phyloP scores from a whole-genome alignment of 805 yeast species.

The Candida corydali region DNA sequence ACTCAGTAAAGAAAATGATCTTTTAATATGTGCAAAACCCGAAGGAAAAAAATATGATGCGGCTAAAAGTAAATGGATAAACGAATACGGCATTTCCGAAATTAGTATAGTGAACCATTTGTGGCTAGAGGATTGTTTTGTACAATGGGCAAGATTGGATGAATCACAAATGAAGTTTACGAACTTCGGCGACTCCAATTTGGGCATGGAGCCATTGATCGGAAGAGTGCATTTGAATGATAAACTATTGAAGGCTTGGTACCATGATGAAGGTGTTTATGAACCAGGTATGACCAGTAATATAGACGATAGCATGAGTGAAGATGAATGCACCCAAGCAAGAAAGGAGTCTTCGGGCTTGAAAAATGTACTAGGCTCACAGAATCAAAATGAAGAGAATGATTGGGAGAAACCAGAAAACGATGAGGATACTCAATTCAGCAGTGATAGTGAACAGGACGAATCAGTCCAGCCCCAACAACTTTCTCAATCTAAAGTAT shows the following conservation, averaged over 20 bases:
- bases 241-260: slow-evolving; percentile 38
- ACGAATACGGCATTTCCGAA: slow-evolving; percentile 17
- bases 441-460: slow-evolving; percentile 6
- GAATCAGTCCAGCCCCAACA: background rate
- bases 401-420: background rate
- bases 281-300: slow-evolving; percentile 14
- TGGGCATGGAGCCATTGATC: slow-evolving; percentile 41
- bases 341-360: too few relatives aligned
- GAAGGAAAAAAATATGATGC: slow-evolving; percentile 73
- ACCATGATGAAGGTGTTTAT: slow-evolving; percentile 4
- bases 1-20: slow-evolving; percentile 62
- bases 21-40: slow-evolving; percentile 63
- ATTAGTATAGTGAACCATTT: slow-evolving; percentile 67
- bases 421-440: slow-evolving; percentile 4
- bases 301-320: slow-evolving; percentile 27
- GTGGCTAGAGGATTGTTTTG: slow-evolving; percentile 84
- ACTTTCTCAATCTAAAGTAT: background rate
- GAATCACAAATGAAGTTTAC: slow-evolving; percentile 44
- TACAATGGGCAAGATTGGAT: slow-evolving; percentile 49
- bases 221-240: slow-evolving; percentile 49
- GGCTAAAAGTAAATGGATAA: slow-evolving; percentile 59
- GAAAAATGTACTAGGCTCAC: too few relatives aligned
- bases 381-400: too few relatives aligned
- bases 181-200: slow-evolving; percentile 38
- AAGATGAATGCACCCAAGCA: slow-evolving; percentile 16